Conservation (phyloP, 2,329 filamentous ascomycete species). For the Aschersonia sp. region DNA sequence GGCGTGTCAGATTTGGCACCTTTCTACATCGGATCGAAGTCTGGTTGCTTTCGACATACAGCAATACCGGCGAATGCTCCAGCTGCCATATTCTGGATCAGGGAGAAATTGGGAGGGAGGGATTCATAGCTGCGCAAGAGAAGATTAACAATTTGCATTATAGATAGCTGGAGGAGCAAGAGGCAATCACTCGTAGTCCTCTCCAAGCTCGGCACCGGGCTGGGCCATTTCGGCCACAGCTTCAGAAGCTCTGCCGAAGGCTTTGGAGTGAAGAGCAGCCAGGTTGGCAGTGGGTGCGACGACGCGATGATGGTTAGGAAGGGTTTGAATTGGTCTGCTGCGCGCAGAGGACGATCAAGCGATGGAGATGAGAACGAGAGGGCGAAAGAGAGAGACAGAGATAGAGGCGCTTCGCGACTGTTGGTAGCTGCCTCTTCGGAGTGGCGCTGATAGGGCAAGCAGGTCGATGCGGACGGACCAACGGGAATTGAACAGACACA, state of each 20-base stretch:
- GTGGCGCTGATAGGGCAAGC: too few species aligned
- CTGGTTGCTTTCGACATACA: constrained; percentile 34
- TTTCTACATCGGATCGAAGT: too few species aligned
- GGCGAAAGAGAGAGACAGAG: too few species aligned
- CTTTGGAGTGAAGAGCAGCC: constrained; percentile 44
- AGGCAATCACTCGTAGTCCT: constrained; percentile 48
- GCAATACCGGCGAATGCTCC: constrained; percentile 95
- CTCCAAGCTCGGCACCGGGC: constrained; percentile 46
- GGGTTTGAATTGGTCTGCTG: neutral
- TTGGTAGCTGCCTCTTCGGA: too few species aligned
- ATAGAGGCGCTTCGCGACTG: too few species aligned
- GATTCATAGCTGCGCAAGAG: constrained; percentile 60
- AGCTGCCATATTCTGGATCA: constrained; percentile 87
- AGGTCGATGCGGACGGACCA: too few species aligned
- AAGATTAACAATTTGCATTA: neutral
- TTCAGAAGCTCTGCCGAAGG: constrained; percentile 48
- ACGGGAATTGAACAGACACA: too few species aligned
- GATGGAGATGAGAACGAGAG: too few species aligned
- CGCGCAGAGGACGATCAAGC: neutral
- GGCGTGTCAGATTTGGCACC: too few species aligned
- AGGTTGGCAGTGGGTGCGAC: constrained; percentile 29
- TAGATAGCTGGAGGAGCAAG: neutral
- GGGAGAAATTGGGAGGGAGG: constrained; percentile 84
- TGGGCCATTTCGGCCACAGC: constrained; percentile 58
- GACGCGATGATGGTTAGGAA: neutral